phyloP scores from a whole-genome alignment of 2,329 filamentous ascomycete species.

The Didymella sp. region DNA sequence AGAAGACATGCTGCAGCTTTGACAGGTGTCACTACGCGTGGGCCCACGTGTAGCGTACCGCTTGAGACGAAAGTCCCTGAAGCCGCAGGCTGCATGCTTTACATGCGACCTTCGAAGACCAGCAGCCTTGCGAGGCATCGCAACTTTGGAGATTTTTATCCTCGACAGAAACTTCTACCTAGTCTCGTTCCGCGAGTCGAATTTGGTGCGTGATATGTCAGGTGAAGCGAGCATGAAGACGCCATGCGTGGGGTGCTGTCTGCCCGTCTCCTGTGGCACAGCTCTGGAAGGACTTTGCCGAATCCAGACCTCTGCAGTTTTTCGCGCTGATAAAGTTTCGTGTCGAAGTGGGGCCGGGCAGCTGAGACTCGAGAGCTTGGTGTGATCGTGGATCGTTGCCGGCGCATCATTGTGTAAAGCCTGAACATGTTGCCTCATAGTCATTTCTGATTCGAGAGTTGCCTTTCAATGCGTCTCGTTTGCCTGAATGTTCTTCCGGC shows the following conservation, averaged over 20 bases:
- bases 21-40: conserved; percentile 7
- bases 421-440: neutral
- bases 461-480: neutral
- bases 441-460: neutral
- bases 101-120: neutral
- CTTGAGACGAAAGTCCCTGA: neutral
- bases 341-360: conserved; percentile 9
- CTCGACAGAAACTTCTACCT: neutral
- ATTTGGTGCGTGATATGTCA: neutral
- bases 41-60: neutral
- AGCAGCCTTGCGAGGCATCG: neutral
- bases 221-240: neutral
- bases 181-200: neutral
- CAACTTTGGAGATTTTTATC: neutral
- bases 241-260: conserved; percentile 7
- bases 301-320: conserved; percentile 7
- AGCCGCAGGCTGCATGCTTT: neutral
- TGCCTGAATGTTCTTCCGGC: neutral
- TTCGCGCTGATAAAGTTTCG: conserved; percentile 5
- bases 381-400: neutral
- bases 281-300: neutral
- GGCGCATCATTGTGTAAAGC: neutral
- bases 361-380: neutral
- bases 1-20: neutral
- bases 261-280: conserved; percentile 3